phyloP scores from a whole-genome alignment of 2,329 filamentous ascomycete genomes.

The Gaeumannomyces tritici region DNA sequence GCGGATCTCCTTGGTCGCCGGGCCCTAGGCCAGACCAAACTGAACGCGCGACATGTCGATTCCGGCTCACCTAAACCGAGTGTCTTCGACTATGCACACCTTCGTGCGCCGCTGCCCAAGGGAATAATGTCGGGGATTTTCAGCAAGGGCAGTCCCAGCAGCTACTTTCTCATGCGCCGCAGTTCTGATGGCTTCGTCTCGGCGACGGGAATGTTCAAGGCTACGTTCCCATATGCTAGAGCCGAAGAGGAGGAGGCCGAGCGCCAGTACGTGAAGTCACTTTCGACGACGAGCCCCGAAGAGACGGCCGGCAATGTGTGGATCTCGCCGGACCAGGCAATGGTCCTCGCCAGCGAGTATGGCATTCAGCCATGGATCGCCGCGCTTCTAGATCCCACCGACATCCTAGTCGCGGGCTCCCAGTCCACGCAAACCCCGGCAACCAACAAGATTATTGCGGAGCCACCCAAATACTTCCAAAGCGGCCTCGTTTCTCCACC shows the following conservation, averaged over 20 bases:
- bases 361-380: conserved; percentile 77
- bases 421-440: conserved; percentile 25
- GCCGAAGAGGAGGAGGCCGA: conserved; percentile 64
- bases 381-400: conserved; percentile 81
- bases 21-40: conserved; percentile 84
- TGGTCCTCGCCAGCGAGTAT: conserved; percentile 80
- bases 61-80: conserved; percentile 66
- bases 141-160: conserved; percentile 67
- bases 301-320: conserved; percentile 96
- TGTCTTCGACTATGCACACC: conserved; percentile 90
- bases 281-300: conserved; percentile 72
- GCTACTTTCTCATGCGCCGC: conserved; percentile 93
- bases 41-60: conserved; percentile 71
- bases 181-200: conserved; percentile 78
- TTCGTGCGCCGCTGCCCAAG: conserved; percentile 85
- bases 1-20: conserved; percentile 70
- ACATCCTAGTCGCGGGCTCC: conserved; percentile 47
- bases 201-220: conserved; percentile 88
- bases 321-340: conserved; percentile 76
- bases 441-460: conserved; percentile 58
- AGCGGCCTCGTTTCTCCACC: conserved; percentile 35
- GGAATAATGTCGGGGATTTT: conserved; percentile 91
- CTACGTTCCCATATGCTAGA: conserved; percentile 72
- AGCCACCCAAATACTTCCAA: conserved; percentile 65
- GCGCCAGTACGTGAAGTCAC: conserved; percentile 75